These are phyloP conservation scores for Phalaenopsis equestris DNA, from an alignment of 106 monocot species.

Conservation along the genomic window DNA sequence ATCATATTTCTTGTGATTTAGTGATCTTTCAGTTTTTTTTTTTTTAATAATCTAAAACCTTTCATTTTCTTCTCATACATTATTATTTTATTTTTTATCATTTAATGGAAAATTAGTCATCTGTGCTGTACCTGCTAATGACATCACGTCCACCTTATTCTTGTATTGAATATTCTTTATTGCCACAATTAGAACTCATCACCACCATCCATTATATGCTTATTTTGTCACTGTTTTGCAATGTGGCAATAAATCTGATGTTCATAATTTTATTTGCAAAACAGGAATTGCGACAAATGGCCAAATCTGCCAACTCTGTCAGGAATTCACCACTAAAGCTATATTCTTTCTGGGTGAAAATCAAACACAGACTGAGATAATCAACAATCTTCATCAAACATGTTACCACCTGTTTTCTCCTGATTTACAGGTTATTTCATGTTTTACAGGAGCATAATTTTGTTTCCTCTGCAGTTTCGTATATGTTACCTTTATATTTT, in stretches of 20 bases:
- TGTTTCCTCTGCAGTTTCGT: not conserved
- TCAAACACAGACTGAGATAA: conserved; percentile 39
- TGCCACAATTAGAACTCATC: too few species aligned
- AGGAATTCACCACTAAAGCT: conserved; percentile 45
- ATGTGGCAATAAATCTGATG: too few species aligned
- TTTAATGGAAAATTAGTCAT: not conserved
- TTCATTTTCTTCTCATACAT: not conserved
- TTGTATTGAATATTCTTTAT: too few species aligned
- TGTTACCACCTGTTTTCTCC: conserved; percentile 37
- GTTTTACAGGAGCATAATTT: not conserved
- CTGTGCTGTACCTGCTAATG: not conserved
- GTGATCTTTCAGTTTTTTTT: not conserved
- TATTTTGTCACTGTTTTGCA: too few species aligned
- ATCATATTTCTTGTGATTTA: not conserved
- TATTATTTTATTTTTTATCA: not conserved
- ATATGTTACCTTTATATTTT: not conserved
- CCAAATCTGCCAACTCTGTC: conserved; percentile 45
- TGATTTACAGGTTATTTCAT: not conserved
- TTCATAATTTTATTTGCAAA: not conserved
- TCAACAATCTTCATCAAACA: conserved; percentile 39
- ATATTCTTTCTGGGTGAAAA: conserved; percentile 36
- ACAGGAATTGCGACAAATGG: conserved; percentile 13
- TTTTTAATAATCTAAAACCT: not conserved
- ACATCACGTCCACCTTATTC: too few species aligned
- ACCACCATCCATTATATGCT: too few species aligned